phyloP scores from a whole-genome alignment of 495 filamentous ascomycete genomes.

The Penicillium antarcticum region DNA sequence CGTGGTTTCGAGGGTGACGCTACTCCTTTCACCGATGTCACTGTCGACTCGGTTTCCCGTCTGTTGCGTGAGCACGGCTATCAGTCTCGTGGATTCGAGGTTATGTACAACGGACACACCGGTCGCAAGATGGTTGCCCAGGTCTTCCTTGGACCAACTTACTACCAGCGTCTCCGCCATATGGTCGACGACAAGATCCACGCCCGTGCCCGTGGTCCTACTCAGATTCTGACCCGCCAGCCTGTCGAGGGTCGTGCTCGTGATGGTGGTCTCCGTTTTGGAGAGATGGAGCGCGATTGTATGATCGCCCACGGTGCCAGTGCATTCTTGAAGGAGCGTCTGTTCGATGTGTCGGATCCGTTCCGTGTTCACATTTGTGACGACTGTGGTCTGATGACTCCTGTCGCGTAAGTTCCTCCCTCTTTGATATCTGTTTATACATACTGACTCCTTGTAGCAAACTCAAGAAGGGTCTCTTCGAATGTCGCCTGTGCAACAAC shows the following conservation, averaged over 20 bases:
- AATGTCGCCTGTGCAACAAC: conserved; percentile 96
- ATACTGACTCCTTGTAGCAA: conserved; percentile 56
- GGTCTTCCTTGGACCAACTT: conserved; percentile 95
- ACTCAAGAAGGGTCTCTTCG: conserved; percentile 88
- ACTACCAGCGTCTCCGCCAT: conserved; percentile 97
- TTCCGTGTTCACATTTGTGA: conserved; percentile 98
- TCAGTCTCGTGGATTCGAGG: conserved; percentile 93
- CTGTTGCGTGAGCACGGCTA: conserved; percentile 90
- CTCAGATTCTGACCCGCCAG: conserved; percentile 96
- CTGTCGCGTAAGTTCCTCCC: conserved; percentile 79
- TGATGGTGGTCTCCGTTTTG: conserved; percentile 97
- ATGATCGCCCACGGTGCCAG: conserved; percentile 99
- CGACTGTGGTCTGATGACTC: conserved; percentile 98
- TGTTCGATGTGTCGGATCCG: conserved; percentile 97
- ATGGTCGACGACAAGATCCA: conserved; percentile 99
- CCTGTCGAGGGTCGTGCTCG: conserved; percentile 97
- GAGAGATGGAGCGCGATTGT: conserved; percentile 99
- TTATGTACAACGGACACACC: conserved; percentile 98
- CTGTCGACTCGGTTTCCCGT: conserved; percentile 86
- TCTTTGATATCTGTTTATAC: conserved; percentile 1
- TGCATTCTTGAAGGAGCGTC: conserved; percentile 92
- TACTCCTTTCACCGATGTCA: conserved; percentile 97
- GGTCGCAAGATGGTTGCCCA: conserved; percentile 89
- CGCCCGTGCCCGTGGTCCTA: conserved; percentile 88
- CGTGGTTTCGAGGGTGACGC: conserved; percentile 94